Evolutionary conservation across 1,139 yeast genomes (phyloP).

Genomic region (Wickerhamiella pararugosa): DNA sequence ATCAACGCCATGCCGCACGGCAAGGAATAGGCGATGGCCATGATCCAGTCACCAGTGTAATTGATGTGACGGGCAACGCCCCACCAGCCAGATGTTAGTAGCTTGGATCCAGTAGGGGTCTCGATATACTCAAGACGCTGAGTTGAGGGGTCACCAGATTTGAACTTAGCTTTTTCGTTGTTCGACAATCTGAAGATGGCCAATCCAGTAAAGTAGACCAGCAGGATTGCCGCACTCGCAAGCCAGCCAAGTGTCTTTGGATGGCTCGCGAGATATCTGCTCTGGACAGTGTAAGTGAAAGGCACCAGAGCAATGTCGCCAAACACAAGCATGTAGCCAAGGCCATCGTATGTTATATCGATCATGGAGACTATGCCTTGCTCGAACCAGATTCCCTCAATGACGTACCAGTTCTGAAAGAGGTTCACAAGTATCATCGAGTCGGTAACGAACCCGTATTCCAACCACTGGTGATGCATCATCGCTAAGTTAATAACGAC

Average conservation of each 20-base stretch:
- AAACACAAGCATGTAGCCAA: conserved; percentile 89
- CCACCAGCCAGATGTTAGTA: conserved; percentile 95
- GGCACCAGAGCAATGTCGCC: conserved; percentile 95
- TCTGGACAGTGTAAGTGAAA: conserved; percentile 74
- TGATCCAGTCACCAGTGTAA: conserved; percentile 89
- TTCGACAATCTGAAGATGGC: conserved; percentile 75
- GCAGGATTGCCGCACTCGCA: conserved; percentile 27
- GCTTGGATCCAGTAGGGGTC: conserved; percentile 64
- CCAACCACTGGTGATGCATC: conserved; percentile 63
- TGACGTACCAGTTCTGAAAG: conserved; percentile 66
- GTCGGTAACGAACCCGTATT: conserved; percentile 46
- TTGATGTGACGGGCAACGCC: conserved; percentile 81
- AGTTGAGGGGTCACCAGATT: conserved; percentile 55
- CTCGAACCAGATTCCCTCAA: conserved; percentile 88
- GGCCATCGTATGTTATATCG: conserved; percentile 91
- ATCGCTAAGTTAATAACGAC: conserved; percentile 62
- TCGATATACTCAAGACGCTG: conserved; percentile 48
- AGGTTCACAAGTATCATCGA: conserved; percentile 54
- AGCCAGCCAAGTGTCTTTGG: conserved; percentile 41
- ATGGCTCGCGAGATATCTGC: conserved; percentile 61
- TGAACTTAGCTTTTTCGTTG: conserved; percentile 70
- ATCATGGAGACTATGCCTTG: conserved; percentile 85
- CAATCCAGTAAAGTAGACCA: conserved; percentile 46
- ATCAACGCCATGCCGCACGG: conserved; percentile 80
- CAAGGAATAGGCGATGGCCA: conserved; percentile 85